A percentile compares a stretch with the other conserved stretches of the same genome.
These are phyloP conservation scores for Scheffersomyces stambukii DNA, from an alignment of 1,139 yeast genomes.

Conservation along the genomic window DNA sequence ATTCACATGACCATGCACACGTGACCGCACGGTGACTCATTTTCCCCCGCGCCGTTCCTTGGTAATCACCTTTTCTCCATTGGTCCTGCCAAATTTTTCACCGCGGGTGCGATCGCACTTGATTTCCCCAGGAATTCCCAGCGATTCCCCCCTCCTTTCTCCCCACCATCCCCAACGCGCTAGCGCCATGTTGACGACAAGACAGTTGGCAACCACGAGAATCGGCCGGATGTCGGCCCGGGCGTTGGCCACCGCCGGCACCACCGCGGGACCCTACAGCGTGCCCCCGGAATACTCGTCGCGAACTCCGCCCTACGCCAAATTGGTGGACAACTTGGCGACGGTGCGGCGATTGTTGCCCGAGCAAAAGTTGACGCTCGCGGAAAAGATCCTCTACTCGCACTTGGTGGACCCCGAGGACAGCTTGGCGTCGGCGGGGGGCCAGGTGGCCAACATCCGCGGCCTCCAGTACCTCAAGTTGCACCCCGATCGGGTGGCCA, in stretches of 20 bases:
- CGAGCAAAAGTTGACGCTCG: constrained; percentile 77
- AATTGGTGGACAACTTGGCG: constrained; percentile 59
- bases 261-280: constrained; percentile 23
- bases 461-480: constrained; percentile 85
- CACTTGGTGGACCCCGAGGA: constrained; percentile 88
- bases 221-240: constrained; percentile 11
- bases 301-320: constrained; percentile 84
- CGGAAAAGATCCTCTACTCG: constrained; percentile 90
- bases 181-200: constrained; percentile 9
- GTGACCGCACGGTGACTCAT: no score
- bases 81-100: constrained; percentile 1
- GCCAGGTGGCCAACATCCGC: constrained; percentile 56
- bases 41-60: no score
- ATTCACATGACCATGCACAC: no score
- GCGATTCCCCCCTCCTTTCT: not conserved
- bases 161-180: not conserved
- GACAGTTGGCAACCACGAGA: constrained; percentile 4
- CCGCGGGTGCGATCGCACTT: no score
- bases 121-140: no score
- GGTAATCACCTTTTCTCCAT: constrained; percentile 3
- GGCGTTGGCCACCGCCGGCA: constrained; percentile 36
- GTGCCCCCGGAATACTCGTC: constrained; percentile 61
- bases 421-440: constrained; percentile 47
- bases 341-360: constrained; percentile 61
- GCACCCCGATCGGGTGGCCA: constrained; percentile 96